A percentile compares a stretch with the other conserved stretches of the same genome.
These are phyloP conservation scores for Radiomyces spectabilis DNA, from an alignment of 192 early-diverging fungal genomes.

Conservation along the genomic window DNA sequence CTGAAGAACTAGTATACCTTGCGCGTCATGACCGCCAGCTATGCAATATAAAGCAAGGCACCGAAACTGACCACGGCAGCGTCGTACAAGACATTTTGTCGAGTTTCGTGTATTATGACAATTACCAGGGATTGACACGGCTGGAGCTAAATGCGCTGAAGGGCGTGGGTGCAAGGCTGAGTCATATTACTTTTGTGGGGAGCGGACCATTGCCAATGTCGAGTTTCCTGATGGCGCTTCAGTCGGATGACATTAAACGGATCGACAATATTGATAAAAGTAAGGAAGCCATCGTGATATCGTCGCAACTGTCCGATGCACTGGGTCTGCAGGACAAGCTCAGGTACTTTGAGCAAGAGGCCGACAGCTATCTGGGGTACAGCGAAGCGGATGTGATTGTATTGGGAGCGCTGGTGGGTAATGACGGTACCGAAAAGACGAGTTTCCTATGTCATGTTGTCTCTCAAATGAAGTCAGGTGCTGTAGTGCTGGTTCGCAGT, in stretches of 20 bases:
- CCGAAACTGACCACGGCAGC: background rate
- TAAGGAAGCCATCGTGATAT: background rate
- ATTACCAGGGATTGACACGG: slow-evolving; percentile 12
- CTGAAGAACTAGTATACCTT: background rate
- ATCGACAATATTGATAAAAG: slow-evolving; percentile 15
- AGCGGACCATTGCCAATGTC: slow-evolving; percentile 22
- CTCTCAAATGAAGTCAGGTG: slow-evolving; percentile 9
- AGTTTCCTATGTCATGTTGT: slow-evolving; percentile 1
- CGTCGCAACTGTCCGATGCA: background rate
- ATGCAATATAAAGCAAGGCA: background rate
- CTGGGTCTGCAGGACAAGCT: background rate
- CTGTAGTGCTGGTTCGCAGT: slow-evolving; percentile 15
- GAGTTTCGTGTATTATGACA: slow-evolving; percentile 18
- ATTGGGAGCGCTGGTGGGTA: slow-evolving; percentile 16
- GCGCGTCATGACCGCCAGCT: background rate
- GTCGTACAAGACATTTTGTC: background rate
- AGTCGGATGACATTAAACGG: background rate
- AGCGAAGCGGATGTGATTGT: slow-evolving; percentile 10
- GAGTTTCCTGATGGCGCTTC: slow-evolving; percentile 5
- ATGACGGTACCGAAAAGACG: slow-evolving; percentile 4
- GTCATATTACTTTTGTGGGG: slow-evolving; percentile 13
- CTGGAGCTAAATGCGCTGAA: slow-evolving; percentile 12
- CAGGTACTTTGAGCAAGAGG: background rate
- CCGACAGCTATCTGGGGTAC: slow-evolving; percentile 1
- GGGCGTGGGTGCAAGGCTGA: slow-evolving; percentile 3